These are phyloP conservation scores for Didymella exigua DNA, from an alignment of 2,329 filamentous ascomycete genomes.

Conservation along the genomic window DNA sequence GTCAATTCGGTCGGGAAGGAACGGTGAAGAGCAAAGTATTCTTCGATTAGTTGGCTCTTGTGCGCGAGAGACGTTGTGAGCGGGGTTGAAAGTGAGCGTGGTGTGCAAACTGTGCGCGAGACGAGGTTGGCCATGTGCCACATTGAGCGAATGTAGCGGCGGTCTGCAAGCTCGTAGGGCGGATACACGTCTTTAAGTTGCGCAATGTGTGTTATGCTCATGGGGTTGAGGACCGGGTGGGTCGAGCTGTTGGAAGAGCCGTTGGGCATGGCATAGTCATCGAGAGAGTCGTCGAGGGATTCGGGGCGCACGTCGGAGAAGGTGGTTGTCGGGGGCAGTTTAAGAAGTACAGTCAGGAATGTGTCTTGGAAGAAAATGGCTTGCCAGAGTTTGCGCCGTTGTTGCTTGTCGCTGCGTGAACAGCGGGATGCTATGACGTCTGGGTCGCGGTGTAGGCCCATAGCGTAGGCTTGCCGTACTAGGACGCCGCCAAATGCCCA, in stretches of 20 bases:
- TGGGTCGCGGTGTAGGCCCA: slow-evolving; percentile 80
- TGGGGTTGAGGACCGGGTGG: slow-evolving; percentile 55
- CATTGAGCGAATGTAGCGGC: slow-evolving; percentile 71
- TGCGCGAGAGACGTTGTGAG: slow-evolving; percentile 71
- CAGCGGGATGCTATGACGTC: slow-evolving; percentile 72
- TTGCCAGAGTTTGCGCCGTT: slow-evolving; percentile 80
- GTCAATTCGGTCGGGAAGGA: slow-evolving; percentile 74
- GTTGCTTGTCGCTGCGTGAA: slow-evolving; percentile 74
- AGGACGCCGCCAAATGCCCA: slow-evolving; percentile 82
- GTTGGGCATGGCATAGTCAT: slow-evolving; percentile 69
- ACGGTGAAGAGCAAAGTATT: slow-evolving; percentile 74
- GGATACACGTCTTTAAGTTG: slow-evolving; percentile 47
- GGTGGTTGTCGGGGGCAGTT: slow-evolving; percentile 76
- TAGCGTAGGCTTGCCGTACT: slow-evolving; percentile 78
- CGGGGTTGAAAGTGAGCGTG: slow-evolving; percentile 73
- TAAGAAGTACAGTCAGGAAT: slow-evolving; percentile 77
- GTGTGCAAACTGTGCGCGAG: slow-evolving; percentile 76
- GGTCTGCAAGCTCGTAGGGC: slow-evolving; percentile 47
- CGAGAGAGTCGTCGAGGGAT: slow-evolving; percentile 70
- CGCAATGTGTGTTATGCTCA: slow-evolving; percentile 58
- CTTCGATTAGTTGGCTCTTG: slow-evolving; percentile 71
- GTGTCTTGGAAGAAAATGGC: slow-evolving; percentile 81
- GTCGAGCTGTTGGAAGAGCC: slow-evolving; percentile 49
- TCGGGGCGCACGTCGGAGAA: slow-evolving; percentile 81
- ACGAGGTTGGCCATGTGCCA: slow-evolving; percentile 81